These are phyloP conservation scores for Begonia loranthoides DNA, from an alignment of 306 rosid species.

Conservation along the genomic window DNA sequence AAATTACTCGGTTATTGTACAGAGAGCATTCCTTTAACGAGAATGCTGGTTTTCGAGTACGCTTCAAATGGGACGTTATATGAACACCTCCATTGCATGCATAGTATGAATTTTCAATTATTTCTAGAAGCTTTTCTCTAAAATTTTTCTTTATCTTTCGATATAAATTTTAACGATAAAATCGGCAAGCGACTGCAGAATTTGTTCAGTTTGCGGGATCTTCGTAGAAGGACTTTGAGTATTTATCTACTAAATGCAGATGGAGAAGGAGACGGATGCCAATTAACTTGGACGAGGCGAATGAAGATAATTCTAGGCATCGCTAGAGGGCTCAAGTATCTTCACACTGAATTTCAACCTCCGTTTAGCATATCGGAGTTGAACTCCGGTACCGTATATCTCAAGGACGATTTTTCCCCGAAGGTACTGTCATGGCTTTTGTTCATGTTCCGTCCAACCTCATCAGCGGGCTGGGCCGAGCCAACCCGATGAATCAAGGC, in stretches of 20 bases:
- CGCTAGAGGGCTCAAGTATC: constrained; percentile 75
- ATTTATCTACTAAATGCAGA: constrained; percentile 18
- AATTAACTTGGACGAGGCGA: constrained; percentile 80
- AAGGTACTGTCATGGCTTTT: constrained; percentile 33
- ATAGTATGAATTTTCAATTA: background rate
- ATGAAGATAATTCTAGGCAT: constrained; percentile 79
- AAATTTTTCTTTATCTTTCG: too few species aligned
- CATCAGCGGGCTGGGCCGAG: too few species aligned
- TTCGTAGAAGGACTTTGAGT: background rate
- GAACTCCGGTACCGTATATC: constrained; percentile 87
- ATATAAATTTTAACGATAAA: too few species aligned
- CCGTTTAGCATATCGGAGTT: constrained; percentile 89
- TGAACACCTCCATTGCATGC: constrained; percentile 86
- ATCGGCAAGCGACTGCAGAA: too few species aligned
- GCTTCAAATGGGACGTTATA: constrained; percentile 88
- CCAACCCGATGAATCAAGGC: too few species aligned
- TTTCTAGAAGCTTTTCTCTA: too few species aligned
- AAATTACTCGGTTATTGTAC: constrained; percentile 82
- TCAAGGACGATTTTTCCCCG: constrained; percentile 89
- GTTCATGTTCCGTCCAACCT: constrained; percentile 2
- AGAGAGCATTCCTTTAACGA: constrained; percentile 74
- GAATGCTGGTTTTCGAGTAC: constrained; percentile 92
- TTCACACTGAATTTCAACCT: constrained; percentile 83
- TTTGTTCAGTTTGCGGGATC: background rate
- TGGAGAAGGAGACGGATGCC: constrained; percentile 93